Evolutionary conservation across 164 flowering plant genomes (phyloP).

Genomic region (Hamamelis virginiana): DNA sequence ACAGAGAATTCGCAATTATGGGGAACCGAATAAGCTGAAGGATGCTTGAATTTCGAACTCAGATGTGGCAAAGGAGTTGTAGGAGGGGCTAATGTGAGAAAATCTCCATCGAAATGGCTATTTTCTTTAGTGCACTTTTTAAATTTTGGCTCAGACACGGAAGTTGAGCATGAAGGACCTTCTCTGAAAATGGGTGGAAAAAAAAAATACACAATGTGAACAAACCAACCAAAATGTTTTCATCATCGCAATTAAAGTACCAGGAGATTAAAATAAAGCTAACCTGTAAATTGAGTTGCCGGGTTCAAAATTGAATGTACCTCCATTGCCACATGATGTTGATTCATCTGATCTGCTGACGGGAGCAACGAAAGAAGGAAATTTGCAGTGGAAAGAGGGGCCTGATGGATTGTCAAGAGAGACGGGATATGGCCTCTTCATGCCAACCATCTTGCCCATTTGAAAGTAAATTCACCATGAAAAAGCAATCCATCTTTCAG

Average conservation of each 20-base stretch:
- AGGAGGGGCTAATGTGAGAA: constrained; percentile 41
- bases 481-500: neutral
- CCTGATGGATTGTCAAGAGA: constrained; percentile 37
- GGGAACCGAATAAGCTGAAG: constrained; percentile 13
- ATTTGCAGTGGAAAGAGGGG: constrained; percentile 31
- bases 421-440: constrained; percentile 70
- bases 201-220: constrained; percentile 4
- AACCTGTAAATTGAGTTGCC: constrained; percentile 32
- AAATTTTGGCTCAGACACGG: constrained; percentile 15
- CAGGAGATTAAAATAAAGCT: neutral
- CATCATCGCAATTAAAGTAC: neutral
- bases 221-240: too few species aligned
- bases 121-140: constrained; percentile 20
- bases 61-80: constrained; percentile 10
- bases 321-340: constrained; percentile 32
- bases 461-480: constrained; percentile 24
- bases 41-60: constrained; percentile 26
- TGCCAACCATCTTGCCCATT: constrained; percentile 56
- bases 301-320: constrained; percentile 20
- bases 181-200: too few species aligned
- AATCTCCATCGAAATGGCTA: constrained; percentile 26
- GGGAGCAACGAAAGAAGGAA: constrained; percentile 24
- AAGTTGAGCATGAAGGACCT: constrained; percentile 21
- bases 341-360: constrained; percentile 33
- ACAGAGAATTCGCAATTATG: constrained; percentile 15